A percentile compares a stretch with the other conserved stretches of the same genome.
Evolutionary conservation across 2,329 filamentous ascomycete species (phyloP).

Genomic region (Aspergillus sojae): DNA sequence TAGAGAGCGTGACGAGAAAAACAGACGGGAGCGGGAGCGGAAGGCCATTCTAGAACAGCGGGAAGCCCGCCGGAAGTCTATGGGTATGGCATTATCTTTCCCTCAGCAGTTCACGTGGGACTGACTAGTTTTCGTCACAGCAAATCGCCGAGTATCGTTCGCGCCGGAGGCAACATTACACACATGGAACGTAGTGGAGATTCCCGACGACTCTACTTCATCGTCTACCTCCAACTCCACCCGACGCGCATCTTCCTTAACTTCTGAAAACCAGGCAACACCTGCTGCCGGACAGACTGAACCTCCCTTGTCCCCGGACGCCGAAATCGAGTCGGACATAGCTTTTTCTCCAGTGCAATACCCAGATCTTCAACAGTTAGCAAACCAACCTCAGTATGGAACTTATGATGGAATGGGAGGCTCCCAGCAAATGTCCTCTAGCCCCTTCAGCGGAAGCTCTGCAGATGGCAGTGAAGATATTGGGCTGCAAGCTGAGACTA

Average conservation of each 20-base stretch:
- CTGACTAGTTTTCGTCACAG: conserved; percentile 38
- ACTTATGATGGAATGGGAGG: conserved; percentile 62
- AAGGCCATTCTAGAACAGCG: conserved; percentile 68
- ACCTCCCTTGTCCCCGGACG: conserved; percentile 64
- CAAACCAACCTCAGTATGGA: conserved; percentile 30
- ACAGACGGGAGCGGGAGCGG: conserved; percentile 61
- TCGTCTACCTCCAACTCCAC: conserved; percentile 74
- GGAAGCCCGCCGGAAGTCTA: conserved; percentile 87
- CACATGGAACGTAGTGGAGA: conserved; percentile 93
- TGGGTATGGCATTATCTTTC: conserved; percentile 54
- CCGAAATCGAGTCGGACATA: conserved; percentile 59
- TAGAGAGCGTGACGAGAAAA: conserved; percentile 69
- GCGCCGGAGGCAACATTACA: conserved; percentile 96
- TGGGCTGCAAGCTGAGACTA: conserved; percentile 37
- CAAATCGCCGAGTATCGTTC: conserved; percentile 92
- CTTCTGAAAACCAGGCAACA: conserved; percentile 34
- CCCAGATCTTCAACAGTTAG: conserved; percentile 64
- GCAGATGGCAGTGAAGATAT: conserved; percentile 50
- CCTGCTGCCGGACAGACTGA: conserved; percentile 55
- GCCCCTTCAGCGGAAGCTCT: conserved; percentile 69
- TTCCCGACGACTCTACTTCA: conserved; percentile 82
- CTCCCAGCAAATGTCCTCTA: conserved; percentile 72
- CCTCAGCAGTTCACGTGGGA: neutral
- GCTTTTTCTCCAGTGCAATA: conserved; percentile 67
- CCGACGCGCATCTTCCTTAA: conserved; percentile 68